A percentile compares a stretch with the other conserved stretches of the same genome.
phyloP scores from a whole-genome alignment of 2,329 filamentous ascomycete species.

The Nemania sp. region DNA sequence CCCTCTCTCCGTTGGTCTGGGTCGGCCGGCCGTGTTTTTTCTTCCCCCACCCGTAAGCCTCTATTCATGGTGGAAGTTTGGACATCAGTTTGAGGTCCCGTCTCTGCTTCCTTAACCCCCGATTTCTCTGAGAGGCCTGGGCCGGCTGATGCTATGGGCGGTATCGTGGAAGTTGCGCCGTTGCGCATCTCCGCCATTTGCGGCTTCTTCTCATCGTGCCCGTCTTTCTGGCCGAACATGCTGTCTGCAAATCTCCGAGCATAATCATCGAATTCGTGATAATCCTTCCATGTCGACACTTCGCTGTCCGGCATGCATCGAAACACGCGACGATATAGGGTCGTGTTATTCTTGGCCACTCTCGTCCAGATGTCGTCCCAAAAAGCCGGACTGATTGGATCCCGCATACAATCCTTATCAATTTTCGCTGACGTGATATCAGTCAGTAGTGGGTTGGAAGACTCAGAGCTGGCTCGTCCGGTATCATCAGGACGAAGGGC shows the following conservation, averaged over 20 bases:
- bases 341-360: conserved; percentile 92
- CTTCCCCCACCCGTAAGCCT: conserved; percentile 25
- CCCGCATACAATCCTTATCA: conserved; percentile 90
- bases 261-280: conserved; percentile 82
- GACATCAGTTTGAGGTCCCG: conserved; percentile 26
- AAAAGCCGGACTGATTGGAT: conserved; percentile 81
- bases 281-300: conserved; percentile 90
- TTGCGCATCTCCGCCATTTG: conserved; percentile 34
- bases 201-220: conserved; percentile 53
- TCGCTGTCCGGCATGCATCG: conserved; percentile 96
- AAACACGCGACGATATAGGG: conserved; percentile 90
- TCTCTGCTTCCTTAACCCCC: conserved; percentile 22
- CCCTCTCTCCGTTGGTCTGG: conserved; percentile 22
- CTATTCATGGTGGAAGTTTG: conserved; percentile 24
- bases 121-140: conserved; percentile 33
- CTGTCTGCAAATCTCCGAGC: conserved; percentile 73
- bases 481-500: conserved; percentile 59
- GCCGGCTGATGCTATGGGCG: conserved; percentile 32
- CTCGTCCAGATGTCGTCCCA: conserved; percentile 86
- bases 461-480: conserved; percentile 50
- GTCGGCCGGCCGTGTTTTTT: conserved; percentile 29
- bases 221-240: conserved; percentile 61
- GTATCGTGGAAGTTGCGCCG: conserved; percentile 33
- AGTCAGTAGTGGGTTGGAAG: conserved; percentile 58
- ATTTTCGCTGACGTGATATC: conserved; percentile 76